A percentile compares a stretch with the other conserved stretches of the same genome.
Conservation (phyloP, 2,329 filamentous ascomycete species). For the Teratosphaeria nubilosa region DNA sequence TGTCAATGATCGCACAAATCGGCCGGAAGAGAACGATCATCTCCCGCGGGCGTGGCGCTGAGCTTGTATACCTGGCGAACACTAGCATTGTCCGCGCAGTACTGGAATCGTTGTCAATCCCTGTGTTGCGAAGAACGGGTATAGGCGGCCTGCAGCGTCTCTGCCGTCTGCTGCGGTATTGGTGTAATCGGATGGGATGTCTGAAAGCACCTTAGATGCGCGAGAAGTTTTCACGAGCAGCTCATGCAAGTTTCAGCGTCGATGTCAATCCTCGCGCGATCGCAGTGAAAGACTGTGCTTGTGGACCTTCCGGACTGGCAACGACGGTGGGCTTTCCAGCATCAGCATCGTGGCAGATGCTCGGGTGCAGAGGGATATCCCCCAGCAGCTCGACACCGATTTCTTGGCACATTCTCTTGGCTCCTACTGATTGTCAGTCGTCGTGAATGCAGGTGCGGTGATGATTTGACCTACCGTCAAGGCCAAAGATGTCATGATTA, state of each 20-base stretch:
- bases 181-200: too few relatives aligned
- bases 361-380: constrained; percentile 77
- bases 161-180: too few relatives aligned
- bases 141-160: too few relatives aligned
- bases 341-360: constrained; percentile 80
- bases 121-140: too few relatives aligned
- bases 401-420: constrained; percentile 58
- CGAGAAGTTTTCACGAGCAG: neutral
- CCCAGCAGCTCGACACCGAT: constrained; percentile 71
- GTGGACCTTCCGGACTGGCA: constrained; percentile 64
- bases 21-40: too few relatives aligned
- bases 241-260: neutral
- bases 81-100: too few relatives aligned
- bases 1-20: too few relatives aligned
- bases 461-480: constrained; percentile 20
- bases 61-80: too few relatives aligned
- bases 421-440: constrained; percentile 38
- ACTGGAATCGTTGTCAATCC: too few relatives aligned
- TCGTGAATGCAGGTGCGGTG: too few relatives aligned
- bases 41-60: too few relatives aligned
- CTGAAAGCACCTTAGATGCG: too few relatives aligned
- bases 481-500: constrained; percentile 28
- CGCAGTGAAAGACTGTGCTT: constrained; percentile 56
- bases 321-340: constrained; percentile 83
- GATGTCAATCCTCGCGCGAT: constrained; percentile 1